These are phyloP conservation scores for Pleurotus platypus DNA, from an alignment of 768 basidiomycete species.

Conservation along the genomic window DNA sequence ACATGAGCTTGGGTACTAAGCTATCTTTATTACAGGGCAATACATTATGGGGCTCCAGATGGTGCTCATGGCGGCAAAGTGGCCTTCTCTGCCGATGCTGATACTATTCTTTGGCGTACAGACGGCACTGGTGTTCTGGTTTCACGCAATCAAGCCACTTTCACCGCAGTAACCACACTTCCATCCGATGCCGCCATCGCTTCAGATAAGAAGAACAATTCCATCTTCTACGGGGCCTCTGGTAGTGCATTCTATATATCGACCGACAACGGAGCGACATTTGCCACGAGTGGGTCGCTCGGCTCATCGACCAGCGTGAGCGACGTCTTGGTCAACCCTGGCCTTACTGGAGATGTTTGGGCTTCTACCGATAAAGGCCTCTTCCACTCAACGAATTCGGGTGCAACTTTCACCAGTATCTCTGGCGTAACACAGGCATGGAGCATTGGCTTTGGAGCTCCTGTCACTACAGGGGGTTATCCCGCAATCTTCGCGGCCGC, in stretches of 20 bases:
- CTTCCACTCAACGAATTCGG: conserved; percentile 54
- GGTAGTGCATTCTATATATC: conserved; percentile 58
- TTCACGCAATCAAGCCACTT: conserved; percentile 45
- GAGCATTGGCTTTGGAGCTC: conserved; percentile 58
- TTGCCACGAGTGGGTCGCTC: conserved; percentile 38
- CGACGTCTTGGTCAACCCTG: conserved; percentile 52
- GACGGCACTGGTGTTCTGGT: conserved; percentile 44
- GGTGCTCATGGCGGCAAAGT: conserved; percentile 32
- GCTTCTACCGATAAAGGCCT: conserved; percentile 55
- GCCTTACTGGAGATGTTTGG: conserved; percentile 58
- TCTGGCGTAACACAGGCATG: conserved; percentile 49
- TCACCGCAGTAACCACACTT: conserved; percentile 45
- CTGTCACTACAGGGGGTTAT: conserved; percentile 40
- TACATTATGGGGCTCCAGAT: conserved; percentile 51
- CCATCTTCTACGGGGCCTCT: conserved; percentile 59
- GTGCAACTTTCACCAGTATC: conserved; percentile 43
- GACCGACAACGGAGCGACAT: conserved; percentile 50
- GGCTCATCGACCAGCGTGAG: conserved; percentile 44
- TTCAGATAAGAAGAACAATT: conserved; percentile 56
- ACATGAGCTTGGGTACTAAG: too few species aligned
- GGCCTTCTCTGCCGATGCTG: conserved; percentile 42
- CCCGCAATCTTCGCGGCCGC: conserved; percentile 57
- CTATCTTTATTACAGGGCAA: conserved; percentile 25
- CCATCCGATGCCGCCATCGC: conserved; percentile 54
- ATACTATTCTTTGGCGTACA: conserved; percentile 57